phyloP scores from a whole-genome alignment of 176 grass and related monocot species.

The Panicum miliaceum region DNA sequence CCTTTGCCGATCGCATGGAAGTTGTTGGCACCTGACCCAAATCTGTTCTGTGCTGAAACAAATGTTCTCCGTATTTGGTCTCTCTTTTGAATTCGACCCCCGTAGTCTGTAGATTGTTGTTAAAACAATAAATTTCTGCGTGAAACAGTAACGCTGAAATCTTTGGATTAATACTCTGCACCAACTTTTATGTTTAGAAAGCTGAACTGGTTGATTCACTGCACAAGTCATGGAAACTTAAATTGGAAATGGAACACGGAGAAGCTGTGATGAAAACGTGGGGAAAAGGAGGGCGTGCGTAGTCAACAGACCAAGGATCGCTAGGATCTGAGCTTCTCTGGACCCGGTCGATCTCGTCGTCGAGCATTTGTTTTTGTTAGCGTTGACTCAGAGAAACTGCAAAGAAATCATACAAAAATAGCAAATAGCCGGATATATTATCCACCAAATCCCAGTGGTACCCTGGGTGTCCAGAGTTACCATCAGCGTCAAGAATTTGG shows the following conservation, averaged over 20 bases:
- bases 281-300: background rate
- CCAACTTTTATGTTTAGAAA: background rate
- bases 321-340: background rate
- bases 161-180: background rate
- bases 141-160: background rate
- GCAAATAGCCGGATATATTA: background rate
- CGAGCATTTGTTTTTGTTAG: background rate
- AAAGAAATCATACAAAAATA: background rate
- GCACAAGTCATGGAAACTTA: background rate
- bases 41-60: slow-evolving; percentile 6
- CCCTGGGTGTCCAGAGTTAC: background rate
- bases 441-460: too few relatives aligned
- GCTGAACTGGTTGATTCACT: background rate
- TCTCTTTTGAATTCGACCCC: background rate
- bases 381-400: background rate
- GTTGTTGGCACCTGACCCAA: background rate
- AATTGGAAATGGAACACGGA: background rate
- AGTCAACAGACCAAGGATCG: background rate
- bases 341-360: background rate
- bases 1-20: background rate
- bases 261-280: background rate
- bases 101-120: background rate
- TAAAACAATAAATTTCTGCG: background rate
- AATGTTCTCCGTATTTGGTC: background rate
- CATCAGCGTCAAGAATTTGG: background rate